A percentile compares a stretch with the other conserved stretches of the same genome.
phyloP scores from a whole-genome alignment of 176 grass and related monocot genomes.

The Panicum miliaceum region DNA sequence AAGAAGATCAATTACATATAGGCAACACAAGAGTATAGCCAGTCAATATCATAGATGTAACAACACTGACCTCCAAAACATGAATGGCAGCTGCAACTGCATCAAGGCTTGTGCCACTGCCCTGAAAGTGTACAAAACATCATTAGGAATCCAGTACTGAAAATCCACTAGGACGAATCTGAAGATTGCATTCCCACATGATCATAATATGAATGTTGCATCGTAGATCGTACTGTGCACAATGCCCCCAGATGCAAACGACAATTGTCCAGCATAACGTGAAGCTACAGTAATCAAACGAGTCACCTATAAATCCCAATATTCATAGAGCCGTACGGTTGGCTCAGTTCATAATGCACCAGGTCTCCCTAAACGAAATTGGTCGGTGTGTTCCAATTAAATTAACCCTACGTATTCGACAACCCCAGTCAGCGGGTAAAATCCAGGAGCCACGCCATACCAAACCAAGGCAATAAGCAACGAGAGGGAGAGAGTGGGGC shows the following conservation, averaged over 20 bases:
- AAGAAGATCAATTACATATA: background rate
- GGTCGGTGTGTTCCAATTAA: background rate
- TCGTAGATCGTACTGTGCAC: background rate
- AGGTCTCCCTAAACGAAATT: background rate
- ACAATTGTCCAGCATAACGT: background rate
- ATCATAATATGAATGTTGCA: background rate
- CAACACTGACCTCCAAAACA: conserved; percentile 69
- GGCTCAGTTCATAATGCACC: conserved; percentile 6
- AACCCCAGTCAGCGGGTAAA: background rate
- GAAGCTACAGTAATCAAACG: conserved; percentile 3
- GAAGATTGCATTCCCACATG: background rate
- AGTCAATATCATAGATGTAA: background rate
- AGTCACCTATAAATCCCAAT: background rate
- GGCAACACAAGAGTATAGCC: background rate
- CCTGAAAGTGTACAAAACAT: conserved; percentile 50
- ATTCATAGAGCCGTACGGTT: background rate
- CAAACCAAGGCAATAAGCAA: conserved; percentile 1
- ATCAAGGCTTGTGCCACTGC: conserved; percentile 71
- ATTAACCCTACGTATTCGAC: background rate
- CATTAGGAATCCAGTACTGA: conserved; percentile 22
- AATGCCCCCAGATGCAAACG: background rate
- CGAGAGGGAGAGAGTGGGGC: background rate
- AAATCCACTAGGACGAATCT: background rate
- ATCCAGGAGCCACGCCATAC: background rate
- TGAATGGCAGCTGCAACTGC: conserved; percentile 84